Percentiles rank a stretch among this genome's conserved stretches.
Evolutionary conservation across 371 early-diverging fungal genomes (phyloP).

Genomic region (Sporodiniella umbellata): DNA sequence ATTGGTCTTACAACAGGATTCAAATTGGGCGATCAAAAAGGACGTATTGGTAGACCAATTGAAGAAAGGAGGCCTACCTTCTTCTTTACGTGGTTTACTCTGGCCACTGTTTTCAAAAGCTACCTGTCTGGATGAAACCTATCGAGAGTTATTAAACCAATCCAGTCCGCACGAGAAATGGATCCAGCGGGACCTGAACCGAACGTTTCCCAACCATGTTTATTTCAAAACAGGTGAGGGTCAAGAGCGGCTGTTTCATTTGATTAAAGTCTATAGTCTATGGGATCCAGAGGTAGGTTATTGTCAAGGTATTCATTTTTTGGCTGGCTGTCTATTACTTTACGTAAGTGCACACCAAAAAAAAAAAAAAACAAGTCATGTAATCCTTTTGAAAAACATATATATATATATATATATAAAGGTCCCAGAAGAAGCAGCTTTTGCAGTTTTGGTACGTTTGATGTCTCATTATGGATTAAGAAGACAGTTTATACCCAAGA

Average conservation of each 20-base stretch:
- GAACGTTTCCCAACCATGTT: slow-evolving; percentile 83
- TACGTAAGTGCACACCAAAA: too few relatives aligned
- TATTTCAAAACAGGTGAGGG: slow-evolving; percentile 77
- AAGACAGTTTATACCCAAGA: slow-evolving; percentile 72
- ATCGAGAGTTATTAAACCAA: slow-evolving; percentile 71
- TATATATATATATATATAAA: too few relatives aligned
- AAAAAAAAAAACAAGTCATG: too few relatives aligned
- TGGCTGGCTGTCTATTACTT: slow-evolving; percentile 84
- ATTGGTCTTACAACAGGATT: too few relatives aligned
- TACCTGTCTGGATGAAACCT: slow-evolving; percentile 69
- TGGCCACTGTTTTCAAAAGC: slow-evolving; percentile 81
- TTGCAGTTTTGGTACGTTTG: slow-evolving; percentile 73
- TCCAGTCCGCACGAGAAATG: slow-evolving; percentile 80
- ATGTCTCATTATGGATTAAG: slow-evolving; percentile 77
- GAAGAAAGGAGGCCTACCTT: slow-evolving; percentile 74
- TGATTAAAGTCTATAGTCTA: slow-evolving; percentile 87
- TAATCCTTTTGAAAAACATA: background rate
- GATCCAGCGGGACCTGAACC: slow-evolving; percentile 81
- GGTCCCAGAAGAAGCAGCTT: slow-evolving; percentile 88
- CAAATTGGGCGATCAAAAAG: slow-evolving; percentile 15
- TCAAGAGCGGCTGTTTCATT: slow-evolving; percentile 76
- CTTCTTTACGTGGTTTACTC: slow-evolving; percentile 76
- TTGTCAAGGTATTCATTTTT: slow-evolving; percentile 92
- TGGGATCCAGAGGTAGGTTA: slow-evolving; percentile 94
- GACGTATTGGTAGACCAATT: slow-evolving; percentile 26